These are phyloP conservation scores for Exidia glandulosa DNA, from an alignment of 768 basidiomycete genomes.

Conservation along the genomic window DNA sequence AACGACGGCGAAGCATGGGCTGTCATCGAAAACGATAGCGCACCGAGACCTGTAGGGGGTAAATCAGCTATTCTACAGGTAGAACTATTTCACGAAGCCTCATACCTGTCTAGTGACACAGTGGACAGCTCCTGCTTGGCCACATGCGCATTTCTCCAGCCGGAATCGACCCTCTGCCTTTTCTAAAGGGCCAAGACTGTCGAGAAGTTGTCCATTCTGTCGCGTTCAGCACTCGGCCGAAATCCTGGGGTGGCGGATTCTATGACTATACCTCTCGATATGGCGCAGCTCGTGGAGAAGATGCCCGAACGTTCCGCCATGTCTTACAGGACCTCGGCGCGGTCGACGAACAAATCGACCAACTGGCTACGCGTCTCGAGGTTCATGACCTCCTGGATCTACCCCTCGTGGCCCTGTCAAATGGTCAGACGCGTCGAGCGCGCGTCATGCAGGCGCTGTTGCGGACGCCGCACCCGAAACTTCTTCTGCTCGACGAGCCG, in stretches of 20 bases:
- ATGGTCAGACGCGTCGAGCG: constrained; percentile 85
- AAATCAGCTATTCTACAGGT: constrained; percentile 60
- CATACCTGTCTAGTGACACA: background rate
- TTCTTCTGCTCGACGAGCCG: constrained; percentile 87
- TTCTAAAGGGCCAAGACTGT: constrained; percentile 32
- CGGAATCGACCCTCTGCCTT: constrained; percentile 71
- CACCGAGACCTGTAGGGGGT: constrained; percentile 20
- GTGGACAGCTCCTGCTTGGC: constrained; percentile 47
- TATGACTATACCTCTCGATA: constrained; percentile 91
- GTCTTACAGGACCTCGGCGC: constrained; percentile 31
- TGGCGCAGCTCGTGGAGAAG: constrained; percentile 78
- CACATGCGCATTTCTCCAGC: constrained; percentile 59
- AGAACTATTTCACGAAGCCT: background rate
- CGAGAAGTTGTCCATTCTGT: constrained; percentile 43
- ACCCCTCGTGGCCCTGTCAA: constrained; percentile 75
- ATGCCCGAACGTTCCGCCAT: constrained; percentile 63
- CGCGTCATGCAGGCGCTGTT: constrained; percentile 72
- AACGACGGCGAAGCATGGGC: constrained; percentile 63
- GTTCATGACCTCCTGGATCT: constrained; percentile 61
- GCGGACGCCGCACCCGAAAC: constrained; percentile 38
- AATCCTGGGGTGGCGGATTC: constrained; percentile 57
- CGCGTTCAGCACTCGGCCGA: constrained; percentile 54
- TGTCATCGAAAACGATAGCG: constrained; percentile 52
- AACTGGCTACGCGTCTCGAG: constrained; percentile 44
- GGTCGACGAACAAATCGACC: constrained; percentile 33